These are phyloP conservation scores for Mixia osmundae DNA, from an alignment of 1,284 basidiomycete genomes.

Conservation along the genomic window DNA sequence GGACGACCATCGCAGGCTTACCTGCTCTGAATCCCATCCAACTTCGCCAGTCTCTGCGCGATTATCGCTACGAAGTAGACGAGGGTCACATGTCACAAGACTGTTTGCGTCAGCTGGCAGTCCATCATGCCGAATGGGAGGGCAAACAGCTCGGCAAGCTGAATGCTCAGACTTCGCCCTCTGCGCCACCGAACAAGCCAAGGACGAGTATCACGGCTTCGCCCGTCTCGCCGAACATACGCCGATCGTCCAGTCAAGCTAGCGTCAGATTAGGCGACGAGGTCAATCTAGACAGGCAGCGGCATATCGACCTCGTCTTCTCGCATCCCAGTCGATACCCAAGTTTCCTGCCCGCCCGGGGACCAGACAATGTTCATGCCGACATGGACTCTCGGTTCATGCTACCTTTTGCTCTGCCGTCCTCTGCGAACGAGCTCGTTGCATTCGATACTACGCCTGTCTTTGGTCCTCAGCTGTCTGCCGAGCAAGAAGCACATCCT, in stretches of 20 bases:
- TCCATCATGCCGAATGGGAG: slow-evolving; percentile 92
- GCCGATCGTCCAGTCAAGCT: neutral
- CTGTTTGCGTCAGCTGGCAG: slow-evolving; percentile 73
- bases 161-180: slow-evolving; percentile 50
- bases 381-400: slow-evolving; percentile 72
- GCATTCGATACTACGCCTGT: neutral
- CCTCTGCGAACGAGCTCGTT: slow-evolving; percentile 3
- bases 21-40: slow-evolving; percentile 73
- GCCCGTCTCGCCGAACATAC: no score
- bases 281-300: slow-evolving; percentile 3
- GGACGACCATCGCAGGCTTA: slow-evolving; percentile 71
- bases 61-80: slow-evolving; percentile 86
- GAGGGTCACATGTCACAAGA: slow-evolving; percentile 83
- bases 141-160: slow-evolving; percentile 47
- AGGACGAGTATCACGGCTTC: slow-evolving; percentile 3
- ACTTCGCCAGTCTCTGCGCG: slow-evolving; percentile 74
- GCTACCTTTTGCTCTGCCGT: slow-evolving; percentile 20
- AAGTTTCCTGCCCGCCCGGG: slow-evolving; percentile 46
- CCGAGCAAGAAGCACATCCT: no score
- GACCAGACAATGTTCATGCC: slow-evolving; percentile 62
- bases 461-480: slow-evolving; percentile 8
- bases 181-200: slow-evolving; percentile 32
- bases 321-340: slow-evolving; percentile 34
- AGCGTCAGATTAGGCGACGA: neutral
- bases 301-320: slow-evolving; percentile 47